phyloP scores from a whole-genome alignment of 495 filamentous ascomycete species.

The Penicillium verhagenii region DNA sequence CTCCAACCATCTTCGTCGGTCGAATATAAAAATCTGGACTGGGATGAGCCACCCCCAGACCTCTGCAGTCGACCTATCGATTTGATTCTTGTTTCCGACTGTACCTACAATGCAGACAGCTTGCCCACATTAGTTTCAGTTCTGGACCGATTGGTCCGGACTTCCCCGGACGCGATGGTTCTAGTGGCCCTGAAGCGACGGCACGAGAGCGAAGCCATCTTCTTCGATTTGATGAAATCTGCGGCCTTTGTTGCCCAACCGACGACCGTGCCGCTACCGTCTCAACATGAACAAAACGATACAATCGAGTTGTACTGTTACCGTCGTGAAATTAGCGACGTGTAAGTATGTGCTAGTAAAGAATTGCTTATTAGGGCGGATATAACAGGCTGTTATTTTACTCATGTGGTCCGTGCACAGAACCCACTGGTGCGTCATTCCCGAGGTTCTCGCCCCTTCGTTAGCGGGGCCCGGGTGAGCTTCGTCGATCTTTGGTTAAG shows the following conservation, averaged over 20 bases:
- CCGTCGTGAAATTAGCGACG: constrained; percentile 12
- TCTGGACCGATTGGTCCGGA: constrained; percentile 53
- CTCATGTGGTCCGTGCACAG: neutral
- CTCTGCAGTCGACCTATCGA: constrained; percentile 53
- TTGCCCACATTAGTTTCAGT: constrained; percentile 72
- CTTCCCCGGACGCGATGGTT: constrained; percentile 55
- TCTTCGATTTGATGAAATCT: constrained; percentile 73
- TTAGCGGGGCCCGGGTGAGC: neutral
- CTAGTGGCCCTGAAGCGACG: constrained; percentile 80
- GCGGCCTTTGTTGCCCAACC: constrained; percentile 53
- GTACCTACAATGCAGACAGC: constrained; percentile 90
- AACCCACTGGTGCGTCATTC: neutral
- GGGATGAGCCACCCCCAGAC: constrained; percentile 56
- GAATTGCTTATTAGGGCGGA: neutral
- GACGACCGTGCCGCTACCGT: constrained; percentile 51
- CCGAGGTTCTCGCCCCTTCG: neutral
- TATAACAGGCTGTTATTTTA: neutral
- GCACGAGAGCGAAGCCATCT: constrained; percentile 75
- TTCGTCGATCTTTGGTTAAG: neutral
- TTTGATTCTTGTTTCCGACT: constrained; percentile 81
- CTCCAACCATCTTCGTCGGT: constrained; percentile 36
- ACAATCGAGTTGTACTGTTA: constrained; percentile 61
- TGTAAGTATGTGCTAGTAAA: constrained; percentile 1
- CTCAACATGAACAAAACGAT: constrained; percentile 56
- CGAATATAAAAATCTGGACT: constrained; percentile 69